Conservation (phyloP, 306 rosid species). For the Pueraria montana region DNA sequence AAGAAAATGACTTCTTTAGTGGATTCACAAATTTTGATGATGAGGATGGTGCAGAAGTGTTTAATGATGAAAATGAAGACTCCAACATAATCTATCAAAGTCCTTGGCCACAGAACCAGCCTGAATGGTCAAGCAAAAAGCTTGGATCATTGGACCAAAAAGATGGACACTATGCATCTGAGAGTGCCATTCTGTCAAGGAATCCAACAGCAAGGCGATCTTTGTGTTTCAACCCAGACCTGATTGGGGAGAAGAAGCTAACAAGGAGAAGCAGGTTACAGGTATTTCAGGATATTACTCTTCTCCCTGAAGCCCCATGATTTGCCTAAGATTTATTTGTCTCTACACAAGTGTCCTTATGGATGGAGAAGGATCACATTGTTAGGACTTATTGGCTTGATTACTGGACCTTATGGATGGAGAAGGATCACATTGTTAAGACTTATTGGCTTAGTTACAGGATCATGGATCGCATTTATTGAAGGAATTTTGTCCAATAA, state of each 20-base stretch:
- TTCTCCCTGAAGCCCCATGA: conserved; percentile 42
- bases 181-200: conserved; percentile 52
- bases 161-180: conserved; percentile 44
- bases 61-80: conserved; percentile 68
- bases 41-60: conserved; percentile 47
- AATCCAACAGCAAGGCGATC: conserved; percentile 67
- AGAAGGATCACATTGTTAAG: conserved; percentile 34
- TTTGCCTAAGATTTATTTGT: conserved; percentile 34
- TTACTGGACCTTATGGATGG: conserved; percentile 5
- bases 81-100: conserved; percentile 60
- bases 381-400: neutral
- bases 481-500: conserved; percentile 30
- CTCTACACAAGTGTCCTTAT: conserved; percentile 22
- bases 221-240: conserved; percentile 59
- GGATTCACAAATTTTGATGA: conserved; percentile 42
- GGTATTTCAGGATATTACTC: conserved; percentile 57
- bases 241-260: conserved; percentile 45
- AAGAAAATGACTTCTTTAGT: conserved; percentile 49
- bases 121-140: conserved; percentile 53
- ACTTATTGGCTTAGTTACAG: conserved; percentile 19
- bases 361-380: conserved; percentile 28
- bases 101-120: conserved; percentile 51
- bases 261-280: conserved; percentile 57
- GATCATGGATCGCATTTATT: conserved; percentile 11
- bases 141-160: conserved; percentile 53